Evolutionary conservation across 306 rosid species (phyloP).

Genomic region (Cicer pinnatifidum): DNA sequence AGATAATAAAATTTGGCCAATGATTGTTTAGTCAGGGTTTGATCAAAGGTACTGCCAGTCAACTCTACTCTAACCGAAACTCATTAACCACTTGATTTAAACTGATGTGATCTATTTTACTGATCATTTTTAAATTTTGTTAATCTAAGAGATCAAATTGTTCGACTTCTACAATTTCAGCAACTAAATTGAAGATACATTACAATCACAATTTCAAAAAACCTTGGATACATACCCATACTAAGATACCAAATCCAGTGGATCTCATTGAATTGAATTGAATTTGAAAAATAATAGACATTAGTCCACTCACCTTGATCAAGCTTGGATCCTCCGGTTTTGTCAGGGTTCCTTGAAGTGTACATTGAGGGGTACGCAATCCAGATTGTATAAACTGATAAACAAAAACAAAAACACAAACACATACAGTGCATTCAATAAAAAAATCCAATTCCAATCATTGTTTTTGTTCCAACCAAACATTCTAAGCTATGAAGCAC

Average conservation of each 20-base stretch:
- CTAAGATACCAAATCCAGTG: no score
- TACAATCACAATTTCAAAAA: slow-evolving; percentile 2
- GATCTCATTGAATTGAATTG: neutral
- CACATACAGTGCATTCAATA: neutral
- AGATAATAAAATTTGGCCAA: neutral
- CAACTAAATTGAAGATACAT: neutral
- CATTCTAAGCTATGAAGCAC: neutral
- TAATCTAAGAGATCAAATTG: slow-evolving; percentile 1
- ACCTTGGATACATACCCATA: no score
- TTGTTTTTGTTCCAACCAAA: neutral
- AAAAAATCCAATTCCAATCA: neutral
- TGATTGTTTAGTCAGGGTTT: neutral
- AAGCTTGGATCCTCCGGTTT: slow-evolving; percentile 62
- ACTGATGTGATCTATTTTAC: neutral
- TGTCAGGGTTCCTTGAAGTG: slow-evolving; percentile 73
- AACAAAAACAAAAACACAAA: slow-evolving; percentile 22
- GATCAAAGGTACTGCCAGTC: neutral
- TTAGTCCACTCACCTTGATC: slow-evolving; percentile 47
- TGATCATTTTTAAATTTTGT: neutral
- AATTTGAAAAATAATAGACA: neutral
- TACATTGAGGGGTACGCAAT: slow-evolving; percentile 87
- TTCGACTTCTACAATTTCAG: neutral
- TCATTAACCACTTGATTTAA: neutral
- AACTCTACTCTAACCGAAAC: neutral
- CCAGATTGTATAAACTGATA: slow-evolving; percentile 75